Evolutionary conservation across 2,329 filamentous ascomycete genomes (phyloP).

Genomic region (Pleurostoma richardsiae): DNA sequence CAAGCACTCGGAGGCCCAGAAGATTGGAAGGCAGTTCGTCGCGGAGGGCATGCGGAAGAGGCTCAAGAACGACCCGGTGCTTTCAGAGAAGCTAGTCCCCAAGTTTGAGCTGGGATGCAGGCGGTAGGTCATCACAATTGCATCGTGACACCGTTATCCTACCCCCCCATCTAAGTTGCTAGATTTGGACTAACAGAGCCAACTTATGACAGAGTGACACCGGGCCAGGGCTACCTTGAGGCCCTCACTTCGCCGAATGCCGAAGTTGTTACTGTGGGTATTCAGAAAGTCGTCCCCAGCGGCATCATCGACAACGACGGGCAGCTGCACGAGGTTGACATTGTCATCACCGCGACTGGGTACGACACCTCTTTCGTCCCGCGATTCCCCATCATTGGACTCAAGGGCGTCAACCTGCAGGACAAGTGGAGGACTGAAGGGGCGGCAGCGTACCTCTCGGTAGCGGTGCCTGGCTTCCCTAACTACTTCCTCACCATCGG

Average conservation of each 20-base stretch:
- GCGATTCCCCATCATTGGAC: slow-evolving; percentile 43
- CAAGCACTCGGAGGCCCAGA: background rate
- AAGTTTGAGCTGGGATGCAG: background rate
- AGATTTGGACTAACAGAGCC: background rate
- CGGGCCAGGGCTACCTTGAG: slow-evolving; percentile 43
- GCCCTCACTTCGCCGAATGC: slow-evolving; percentile 41
- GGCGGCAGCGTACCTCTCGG: slow-evolving; percentile 48
- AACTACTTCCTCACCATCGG: slow-evolving; percentile 54
- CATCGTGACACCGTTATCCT: background rate
- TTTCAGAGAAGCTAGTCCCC: background rate
- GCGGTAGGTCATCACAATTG: slow-evolving; percentile 19
- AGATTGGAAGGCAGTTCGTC: background rate
- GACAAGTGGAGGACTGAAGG: slow-evolving; percentile 37
- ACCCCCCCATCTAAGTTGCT: background rate
- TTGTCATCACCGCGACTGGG: slow-evolving; percentile 52
- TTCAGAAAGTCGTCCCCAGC: slow-evolving; percentile 37
- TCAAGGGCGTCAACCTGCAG: slow-evolving; percentile 43
- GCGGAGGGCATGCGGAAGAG: background rate
- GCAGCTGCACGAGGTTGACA: slow-evolving; percentile 44
- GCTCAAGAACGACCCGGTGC: background rate
- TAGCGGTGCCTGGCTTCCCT: slow-evolving; percentile 42
- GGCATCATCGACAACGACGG: slow-evolving; percentile 43
- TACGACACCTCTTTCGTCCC: slow-evolving; percentile 50
- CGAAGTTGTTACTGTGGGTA: slow-evolving; percentile 37
- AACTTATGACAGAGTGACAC: slow-evolving; percentile 35